Evolutionary conservation across 192 early-diverging fungal genomes (phyloP), one percentile per base, ranked within the genome.

Genomic region (Coemansia sp.): DNA sequence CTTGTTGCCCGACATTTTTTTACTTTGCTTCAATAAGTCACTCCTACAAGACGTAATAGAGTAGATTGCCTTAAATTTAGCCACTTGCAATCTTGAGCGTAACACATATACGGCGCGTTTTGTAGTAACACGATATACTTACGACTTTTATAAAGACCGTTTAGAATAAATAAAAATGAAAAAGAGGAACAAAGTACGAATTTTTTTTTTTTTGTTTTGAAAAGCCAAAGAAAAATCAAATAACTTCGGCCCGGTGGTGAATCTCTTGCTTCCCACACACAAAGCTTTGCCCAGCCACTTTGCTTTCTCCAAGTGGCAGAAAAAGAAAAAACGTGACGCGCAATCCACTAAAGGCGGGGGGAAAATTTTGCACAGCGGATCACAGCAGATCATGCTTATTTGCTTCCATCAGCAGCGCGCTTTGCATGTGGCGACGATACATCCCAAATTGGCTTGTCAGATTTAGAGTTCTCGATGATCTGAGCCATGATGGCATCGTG

Each of bases 391-490:
- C 51, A 23, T 12, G 14, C 12, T 17, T 34, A 57, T 8, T 57
- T 57, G 55, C 55, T 31, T 6, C 5, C 27, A 57, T 57, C 55
- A 31, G 31, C 60, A 41, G 19, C 34, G 46, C 32, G n/a, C n/a
- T 53, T 60, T 38, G 38, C 9, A 9, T 50, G 55, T 27, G 42
- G 21, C 44, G 68, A 36, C 57, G 68, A 36, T 2, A 62, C 70
- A 10, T 74, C 69, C 80, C 80, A 82, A 66, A 82, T 77, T 15
- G 80, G 75, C 63, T 65, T 70, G 69, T 82, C 80, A 5, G 74
- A 74, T 64, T 77, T 76, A 32, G 80, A 61, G 72, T 67, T 69
- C 44, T 82, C 75, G 41, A 82, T 55, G 50, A 82, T 76, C 80
- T 77, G 75, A 44, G 66, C 62, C 80, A 82, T 82, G 55, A 77